Conservation (phyloP, 2,329 filamentous ascomycete genomes). For the Monosporascus sp. region DNA sequence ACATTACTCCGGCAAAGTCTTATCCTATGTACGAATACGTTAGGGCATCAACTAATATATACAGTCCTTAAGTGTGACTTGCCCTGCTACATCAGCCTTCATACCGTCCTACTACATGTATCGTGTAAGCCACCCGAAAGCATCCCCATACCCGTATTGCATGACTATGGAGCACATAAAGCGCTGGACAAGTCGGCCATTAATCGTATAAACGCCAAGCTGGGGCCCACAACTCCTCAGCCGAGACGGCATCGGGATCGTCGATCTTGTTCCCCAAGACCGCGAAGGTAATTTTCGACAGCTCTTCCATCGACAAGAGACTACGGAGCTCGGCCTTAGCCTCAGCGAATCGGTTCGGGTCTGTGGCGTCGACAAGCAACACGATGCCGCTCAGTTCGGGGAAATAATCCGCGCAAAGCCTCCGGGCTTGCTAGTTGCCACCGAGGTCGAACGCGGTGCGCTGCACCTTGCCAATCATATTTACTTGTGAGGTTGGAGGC, state of each 20-base stretch:
- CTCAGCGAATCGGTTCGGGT: slow-evolving; percentile 66
- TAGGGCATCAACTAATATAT: too few relatives aligned
- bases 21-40: too few relatives aligned
- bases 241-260: slow-evolving; percentile 63
- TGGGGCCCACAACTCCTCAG: slow-evolving; percentile 64
- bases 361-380: slow-evolving; percentile 71
- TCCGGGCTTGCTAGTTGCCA: slow-evolving; percentile 42
- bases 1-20: too few relatives aligned
- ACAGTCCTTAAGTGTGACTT: too few relatives aligned
- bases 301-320: slow-evolving; percentile 68
- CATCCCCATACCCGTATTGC: too few relatives aligned
- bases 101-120: too few relatives aligned
- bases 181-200: not conserved
- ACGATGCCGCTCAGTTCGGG: slow-evolving; percentile 66
- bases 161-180: not conserved
- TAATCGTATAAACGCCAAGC: slow-evolving; percentile 44
- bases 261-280: slow-evolving; percentile 76
- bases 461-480: slow-evolving; percentile 55
- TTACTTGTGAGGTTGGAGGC: slow-evolving; percentile 58
- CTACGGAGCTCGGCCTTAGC: slow-evolving; percentile 70
- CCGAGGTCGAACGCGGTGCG: slow-evolving; percentile 60
- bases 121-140: too few relatives aligned
- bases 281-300: slow-evolving; percentile 68
- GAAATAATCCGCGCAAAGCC: slow-evolving; percentile 67
- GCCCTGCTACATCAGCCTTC: too few relatives aligned